Base-by-base conservation (phyloP, 2,329 filamentous ascomycete species). In the Aspergillus unguis region DNA sequence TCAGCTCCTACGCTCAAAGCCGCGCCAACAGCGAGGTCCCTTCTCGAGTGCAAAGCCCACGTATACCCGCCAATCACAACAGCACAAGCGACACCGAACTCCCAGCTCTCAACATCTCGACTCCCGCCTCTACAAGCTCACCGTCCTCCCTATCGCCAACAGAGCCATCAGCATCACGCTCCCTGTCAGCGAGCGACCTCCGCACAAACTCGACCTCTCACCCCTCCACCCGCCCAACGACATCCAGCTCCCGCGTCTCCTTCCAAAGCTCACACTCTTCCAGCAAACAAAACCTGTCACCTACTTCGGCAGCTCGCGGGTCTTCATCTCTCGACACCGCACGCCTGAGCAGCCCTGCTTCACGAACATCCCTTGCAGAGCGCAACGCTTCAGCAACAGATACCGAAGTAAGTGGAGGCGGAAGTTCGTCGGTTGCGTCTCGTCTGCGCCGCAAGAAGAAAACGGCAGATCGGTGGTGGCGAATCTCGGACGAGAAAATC, bases 401-500 rank as follows among this genome's bases (percentile, higher is more conserved):
- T 25, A 63, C 65, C 3, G 64, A 67, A 9, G n/a, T 27, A 8
- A 44, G 42, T 32, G n/a, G 28, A 26, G 11, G 42, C 28, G 28
- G 28, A 32, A 47, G 44, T 10, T 17, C 17, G 17, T 17, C 17
- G 17, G 50, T 62, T 8, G 43, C 57, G n/a, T 59, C 68, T 8
- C 78, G 75, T 49, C 69, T 79, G 33, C 82, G 77, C 58, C 85
- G 82, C 61, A 83, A 81, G 55, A 82, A 80, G 60, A 85, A 83
- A 65, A 72, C 76, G 9, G 81, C 80, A 41, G 87, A 95, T 65
- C 85, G 87, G 37, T 99, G 94, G 94, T 99, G 94, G 94, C 85
- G 94, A 33, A 95, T 99, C 60, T 96, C 92, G 59, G 94, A 99
- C 69, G 94, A 99, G 60, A 96, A 95, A 72, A 84, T 97, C 64